Evolutionary conservation across 2,329 filamentous ascomycete species (phyloP).

Genomic region (Coniochaeta sp.): DNA sequence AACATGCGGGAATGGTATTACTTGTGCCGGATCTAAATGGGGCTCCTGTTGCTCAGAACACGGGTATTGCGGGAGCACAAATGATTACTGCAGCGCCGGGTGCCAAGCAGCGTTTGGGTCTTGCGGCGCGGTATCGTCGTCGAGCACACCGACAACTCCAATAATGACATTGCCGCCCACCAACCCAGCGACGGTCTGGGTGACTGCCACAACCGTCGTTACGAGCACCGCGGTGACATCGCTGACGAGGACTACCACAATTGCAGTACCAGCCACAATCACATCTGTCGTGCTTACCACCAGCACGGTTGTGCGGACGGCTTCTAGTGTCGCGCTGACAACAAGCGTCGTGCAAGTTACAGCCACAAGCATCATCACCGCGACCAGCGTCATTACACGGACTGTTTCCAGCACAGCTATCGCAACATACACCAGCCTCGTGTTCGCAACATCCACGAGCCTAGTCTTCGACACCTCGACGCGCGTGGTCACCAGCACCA

Average conservation of each 20-base stretch:
- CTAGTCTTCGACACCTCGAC: constrained; percentile 1
- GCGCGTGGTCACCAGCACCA: constrained; percentile 4
- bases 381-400: constrained; percentile 3
- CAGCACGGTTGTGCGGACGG: background rate
- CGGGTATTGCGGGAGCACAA: background rate
- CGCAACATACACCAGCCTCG: background rate
- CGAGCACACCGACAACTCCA: background rate
- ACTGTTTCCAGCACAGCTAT: constrained; percentile 6
- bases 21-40: background rate
- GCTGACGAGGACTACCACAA: background rate
- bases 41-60: constrained; percentile 1
- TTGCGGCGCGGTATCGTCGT: background rate
- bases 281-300: background rate
- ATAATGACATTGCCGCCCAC: background rate
- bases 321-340: background rate
- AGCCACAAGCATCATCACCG: constrained; percentile 4
- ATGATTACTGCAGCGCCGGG: background rate
- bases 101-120: background rate
- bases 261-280: background rate
- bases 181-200: background rate
- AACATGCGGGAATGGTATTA: background rate
- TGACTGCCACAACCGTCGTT: background rate
- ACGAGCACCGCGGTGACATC: background rate
- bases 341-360: constrained; percentile 4
- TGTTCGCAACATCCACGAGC: constrained; percentile 5